phyloP scores from a whole-genome alignment of 2,329 filamentous ascomycete species.

The Lachnellula subtilissima region DNA sequence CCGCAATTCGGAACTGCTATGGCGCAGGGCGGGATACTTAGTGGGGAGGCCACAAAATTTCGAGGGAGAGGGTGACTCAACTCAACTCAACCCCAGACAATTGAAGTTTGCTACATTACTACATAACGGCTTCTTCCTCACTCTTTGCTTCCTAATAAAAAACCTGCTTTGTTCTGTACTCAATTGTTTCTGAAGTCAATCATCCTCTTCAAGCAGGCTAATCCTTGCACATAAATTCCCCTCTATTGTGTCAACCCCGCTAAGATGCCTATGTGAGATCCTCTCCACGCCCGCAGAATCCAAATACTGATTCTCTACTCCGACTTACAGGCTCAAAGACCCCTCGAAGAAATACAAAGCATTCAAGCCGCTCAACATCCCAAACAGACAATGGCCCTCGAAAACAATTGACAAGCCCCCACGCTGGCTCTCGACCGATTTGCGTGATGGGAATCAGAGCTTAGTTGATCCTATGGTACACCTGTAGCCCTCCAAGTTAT shows the following conservation, averaged over 20 bases:
- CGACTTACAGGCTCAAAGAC: slow-evolving; percentile 58
- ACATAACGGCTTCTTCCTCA: no score
- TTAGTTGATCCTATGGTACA: slow-evolving; percentile 73
- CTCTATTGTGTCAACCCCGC: not conserved
- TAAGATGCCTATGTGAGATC: slow-evolving; percentile 9
- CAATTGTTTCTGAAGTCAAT: not conserved
- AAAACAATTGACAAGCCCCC: slow-evolving; percentile 71
- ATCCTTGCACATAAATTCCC: not conserved
- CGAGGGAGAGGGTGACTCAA: not conserved
- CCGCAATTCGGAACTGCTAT: not conserved
- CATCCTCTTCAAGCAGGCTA: not conserved
- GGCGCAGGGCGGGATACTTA: not conserved
- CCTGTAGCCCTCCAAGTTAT: slow-evolving; percentile 47
- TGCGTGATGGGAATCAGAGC: slow-evolving; percentile 92
- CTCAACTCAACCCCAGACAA: not conserved
- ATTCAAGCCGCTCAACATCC: slow-evolving; percentile 55
- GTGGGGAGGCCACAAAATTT: not conserved
- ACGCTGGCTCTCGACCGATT: slow-evolving; percentile 83
- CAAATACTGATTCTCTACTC: not conserved
- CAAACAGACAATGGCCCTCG: slow-evolving; percentile 43
- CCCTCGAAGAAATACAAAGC: slow-evolving; percentile 70
- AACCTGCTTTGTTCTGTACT: no score
- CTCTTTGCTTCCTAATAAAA: no score
- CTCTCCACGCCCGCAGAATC: not conserved
- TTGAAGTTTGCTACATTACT: no score